A percentile compares a stretch with the other conserved stretches of the same genome.
These are phyloP conservation scores for Phaseolus lunatus DNA, from an alignment of 306 rosid species.

Conservation along the genomic window DNA sequence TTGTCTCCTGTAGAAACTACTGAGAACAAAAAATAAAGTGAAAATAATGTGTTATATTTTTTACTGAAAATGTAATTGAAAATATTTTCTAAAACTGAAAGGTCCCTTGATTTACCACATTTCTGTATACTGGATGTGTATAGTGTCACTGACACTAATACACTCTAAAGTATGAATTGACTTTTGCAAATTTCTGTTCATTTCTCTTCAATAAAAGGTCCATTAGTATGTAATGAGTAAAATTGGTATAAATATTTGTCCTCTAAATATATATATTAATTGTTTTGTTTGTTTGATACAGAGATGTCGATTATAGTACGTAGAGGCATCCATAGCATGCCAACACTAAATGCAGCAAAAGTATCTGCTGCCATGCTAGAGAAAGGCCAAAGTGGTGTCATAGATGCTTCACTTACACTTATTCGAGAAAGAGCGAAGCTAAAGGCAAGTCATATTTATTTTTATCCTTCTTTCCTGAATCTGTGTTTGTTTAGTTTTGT, in stretches of 20 bases:
- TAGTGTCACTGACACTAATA: not conserved
- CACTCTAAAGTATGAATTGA: not conserved
- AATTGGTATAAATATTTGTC: constrained; percentile 13
- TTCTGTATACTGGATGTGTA: not conserved
- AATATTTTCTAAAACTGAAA: not conserved
- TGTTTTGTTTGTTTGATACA: constrained; percentile 41
- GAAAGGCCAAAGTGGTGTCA: constrained; percentile 83
- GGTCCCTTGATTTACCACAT: not conserved
- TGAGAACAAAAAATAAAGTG: not conserved
- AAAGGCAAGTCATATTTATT: constrained; percentile 57
- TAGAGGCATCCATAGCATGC: constrained; percentile 70
- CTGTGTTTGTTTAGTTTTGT: not conserved
- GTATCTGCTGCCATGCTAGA: constrained; percentile 66
- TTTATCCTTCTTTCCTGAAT: not conserved
- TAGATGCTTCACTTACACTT: constrained; percentile 95
- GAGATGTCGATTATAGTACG: constrained; percentile 63
- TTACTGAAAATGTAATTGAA: not conserved
- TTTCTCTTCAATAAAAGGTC: not conserved
- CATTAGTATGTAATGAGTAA: constrained; percentile 2
- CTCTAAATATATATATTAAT: not conserved
- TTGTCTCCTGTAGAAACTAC: not conserved
- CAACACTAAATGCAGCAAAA: constrained; percentile 61
- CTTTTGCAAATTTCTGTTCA: not conserved
- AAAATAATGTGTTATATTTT: not conserved
- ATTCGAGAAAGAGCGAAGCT: constrained; percentile 96